Evolutionary conservation across 2,329 filamentous ascomycete genomes (phyloP), one percentile per base, ranked within the genome.

Genomic region (Apiospora malaysiana): DNA sequence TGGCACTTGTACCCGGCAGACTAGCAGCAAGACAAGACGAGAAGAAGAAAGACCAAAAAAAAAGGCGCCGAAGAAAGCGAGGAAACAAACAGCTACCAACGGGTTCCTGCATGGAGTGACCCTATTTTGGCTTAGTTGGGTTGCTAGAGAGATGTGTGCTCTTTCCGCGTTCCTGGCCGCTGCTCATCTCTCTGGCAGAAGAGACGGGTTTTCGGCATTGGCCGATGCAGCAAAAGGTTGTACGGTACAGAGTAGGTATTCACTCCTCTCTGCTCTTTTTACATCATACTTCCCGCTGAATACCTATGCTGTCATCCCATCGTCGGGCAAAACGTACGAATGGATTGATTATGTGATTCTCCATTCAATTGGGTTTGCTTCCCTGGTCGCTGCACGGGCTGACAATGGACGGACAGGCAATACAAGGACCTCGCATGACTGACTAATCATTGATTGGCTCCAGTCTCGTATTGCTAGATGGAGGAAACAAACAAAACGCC

Each of bases 81-180:
- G n/a, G n/a, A n/a, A n/a, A n/a, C n/a, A n/a, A n/a, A n/a, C n/a
- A n/a, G n/a, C n/a, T 12, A 40, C 56, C 32, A 40, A 40, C 56
- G 56, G 56, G 56, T 63, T 63, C 56, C 56, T 63, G 56, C 56
- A 63, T 63, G 27, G 56, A 37, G 5, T n/a, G 32, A 40, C 21
- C 25, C 51, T 27, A 56, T 21, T 59, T 12, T n/a, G 47, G n/a
- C n/a, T 12, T 49, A 49, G 47, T n/a, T 18, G 12, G 6, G 32
- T 32, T 32, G 40, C 40, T 42, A 42, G 40, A 42, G 40, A 42
- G 12, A 32, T 32, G 32, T 32, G 32, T 32, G 32, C 40, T 9
- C 40, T 9, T 9, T 14, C 12, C 40, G 40, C 12, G 5, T 21
- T 47, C 3, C 32, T 32, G 32, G 32, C 32, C 46, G 46, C 46